Evolutionary conservation across 768 basidiomycete genomes (phyloP), one percentile per base, ranked within the genome.

Genomic region (Cystobasidium ongulense): DNA sequence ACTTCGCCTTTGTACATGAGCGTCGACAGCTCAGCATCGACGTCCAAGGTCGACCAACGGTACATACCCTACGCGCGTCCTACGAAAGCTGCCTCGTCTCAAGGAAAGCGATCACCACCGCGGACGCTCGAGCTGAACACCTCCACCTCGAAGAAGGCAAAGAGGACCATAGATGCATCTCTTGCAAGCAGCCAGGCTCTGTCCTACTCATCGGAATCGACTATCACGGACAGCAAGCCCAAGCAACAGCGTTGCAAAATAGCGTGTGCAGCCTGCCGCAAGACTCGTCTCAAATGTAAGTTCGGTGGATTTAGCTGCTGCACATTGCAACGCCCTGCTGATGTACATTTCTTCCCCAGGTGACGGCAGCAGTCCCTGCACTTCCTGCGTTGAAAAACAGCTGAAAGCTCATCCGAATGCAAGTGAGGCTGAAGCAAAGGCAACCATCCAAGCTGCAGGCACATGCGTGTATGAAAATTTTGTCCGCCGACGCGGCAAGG

Each of bases 281-380:
- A 71, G 38, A 71, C 68, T 23, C 52, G 68, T 33, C 39, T 71
- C n/a, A 71, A 71, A 46, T 71, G 68, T 71, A 27, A 71, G 68
- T 70, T 5, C 17, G 7, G 7, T 5, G 23, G 27, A 25, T 18
- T 3, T 11, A 52, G n/a, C n/a, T n/a, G n/a, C n/a, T n/a, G n/a
- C n/a, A n/a, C n/a, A n/a, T n/a, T n/a, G n/a, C n/a, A n/a, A n/a
- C n/a, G n/a, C n/a, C n/a, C n/a, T 33, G 43, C n/a, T 23, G 52
- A 43, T 53, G 50, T 54, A 52, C 11, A 13, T 27, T 15, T 21
- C 59, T 13, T 33, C 27, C 21, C 15, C 46, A 71, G 68, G 68
- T 59, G 68, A 71, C 35, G 68, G 68, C n/a, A 27, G 33, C 54
- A 27, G 11, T 54, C 68, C 68, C 5, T 71, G 68, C 39, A 71